These are phyloP conservation scores for Cydonia oblonga DNA, from an alignment of 331 rosid species.

Conservation along the genomic window DNA sequence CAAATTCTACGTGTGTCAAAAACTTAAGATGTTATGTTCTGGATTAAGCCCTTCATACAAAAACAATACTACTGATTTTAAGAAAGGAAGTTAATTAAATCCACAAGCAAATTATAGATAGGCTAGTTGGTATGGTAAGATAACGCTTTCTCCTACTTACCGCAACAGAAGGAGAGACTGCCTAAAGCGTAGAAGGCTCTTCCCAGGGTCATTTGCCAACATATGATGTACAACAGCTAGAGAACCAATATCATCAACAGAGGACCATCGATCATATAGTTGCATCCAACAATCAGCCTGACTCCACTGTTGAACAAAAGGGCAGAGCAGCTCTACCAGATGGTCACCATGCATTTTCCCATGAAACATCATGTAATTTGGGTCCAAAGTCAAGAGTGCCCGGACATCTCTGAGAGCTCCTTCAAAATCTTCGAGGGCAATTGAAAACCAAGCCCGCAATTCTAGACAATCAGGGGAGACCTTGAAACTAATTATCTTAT, in stretches of 20 bases:
- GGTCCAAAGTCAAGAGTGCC: conserved; percentile 74
- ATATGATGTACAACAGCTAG: conserved; percentile 81
- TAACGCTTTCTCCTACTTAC: conserved; percentile 23
- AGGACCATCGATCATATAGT: conserved; percentile 69
- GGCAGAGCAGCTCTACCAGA: conserved; percentile 55
- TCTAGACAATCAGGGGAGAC: conserved; percentile 82
- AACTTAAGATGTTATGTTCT: not conserved
- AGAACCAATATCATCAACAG: conserved; percentile 81
- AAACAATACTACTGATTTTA: not conserved
- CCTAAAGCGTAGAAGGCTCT: conserved; percentile 66
- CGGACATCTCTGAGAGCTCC: conserved; percentile 70
- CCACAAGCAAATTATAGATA: not conserved
- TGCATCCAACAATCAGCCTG: conserved; percentile 93
- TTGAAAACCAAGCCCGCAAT: conserved; percentile 71
- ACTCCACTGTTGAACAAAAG: conserved; percentile 53
- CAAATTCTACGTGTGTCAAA: not conserved
- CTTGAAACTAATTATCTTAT: conserved; percentile 61
- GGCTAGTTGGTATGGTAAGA: not conserved
- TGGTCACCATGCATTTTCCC: conserved; percentile 61
- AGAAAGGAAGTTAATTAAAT: not conserved
- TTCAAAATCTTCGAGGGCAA: conserved; percentile 62
- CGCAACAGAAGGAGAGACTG: conserved; percentile 72
- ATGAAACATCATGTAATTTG: conserved; percentile 60
- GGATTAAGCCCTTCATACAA: not conserved
- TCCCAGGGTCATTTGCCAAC: conserved; percentile 79